A percentile compares a stretch with the other conserved stretches of the same genome.
Evolutionary conservation across 2,329 filamentous ascomycete species (phyloP).

Genomic region (Boeremia lycopersici): DNA sequence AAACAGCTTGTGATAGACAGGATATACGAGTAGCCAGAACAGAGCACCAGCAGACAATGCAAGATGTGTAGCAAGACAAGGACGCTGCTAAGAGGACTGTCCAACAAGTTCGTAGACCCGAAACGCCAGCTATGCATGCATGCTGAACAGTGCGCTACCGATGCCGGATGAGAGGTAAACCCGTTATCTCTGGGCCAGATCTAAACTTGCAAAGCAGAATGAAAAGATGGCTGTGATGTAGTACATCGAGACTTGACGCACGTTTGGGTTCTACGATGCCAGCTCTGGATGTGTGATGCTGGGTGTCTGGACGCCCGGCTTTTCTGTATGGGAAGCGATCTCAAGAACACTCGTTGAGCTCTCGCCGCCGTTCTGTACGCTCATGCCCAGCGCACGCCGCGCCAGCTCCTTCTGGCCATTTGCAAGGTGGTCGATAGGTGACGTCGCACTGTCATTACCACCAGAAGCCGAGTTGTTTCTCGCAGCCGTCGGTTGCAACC

Average conservation of each 20-base stretch:
- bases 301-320: slow-evolving; percentile 50
- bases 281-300: slow-evolving; percentile 31
- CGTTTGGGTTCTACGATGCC: slow-evolving; percentile 18
- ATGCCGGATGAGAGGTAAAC: neutral
- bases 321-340: slow-evolving; percentile 49
- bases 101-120: neutral
- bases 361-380: slow-evolving; percentile 41
- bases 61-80: neutral
- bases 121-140: slow-evolving; percentile 17
- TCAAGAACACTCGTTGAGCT: slow-evolving; percentile 48
- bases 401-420: slow-evolving; percentile 48
- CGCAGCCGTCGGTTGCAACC: slow-evolving; percentile 56
- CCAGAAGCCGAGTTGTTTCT: slow-evolving; percentile 26
- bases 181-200: neutral
- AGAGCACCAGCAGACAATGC: slow-evolving; percentile 7
- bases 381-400: slow-evolving; percentile 48
- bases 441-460: slow-evolving; percentile 27
- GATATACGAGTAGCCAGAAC: neutral
- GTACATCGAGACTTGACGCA: neutral
- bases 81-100: neutral
- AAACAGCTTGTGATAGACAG: neutral
- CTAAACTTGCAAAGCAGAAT: neutral
- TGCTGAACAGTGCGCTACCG: neutral
- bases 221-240: neutral
- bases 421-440: slow-evolving; percentile 28